Conservation (phyloP, 2,329 filamentous ascomycete species). For the Venturia carpophila region DNA sequence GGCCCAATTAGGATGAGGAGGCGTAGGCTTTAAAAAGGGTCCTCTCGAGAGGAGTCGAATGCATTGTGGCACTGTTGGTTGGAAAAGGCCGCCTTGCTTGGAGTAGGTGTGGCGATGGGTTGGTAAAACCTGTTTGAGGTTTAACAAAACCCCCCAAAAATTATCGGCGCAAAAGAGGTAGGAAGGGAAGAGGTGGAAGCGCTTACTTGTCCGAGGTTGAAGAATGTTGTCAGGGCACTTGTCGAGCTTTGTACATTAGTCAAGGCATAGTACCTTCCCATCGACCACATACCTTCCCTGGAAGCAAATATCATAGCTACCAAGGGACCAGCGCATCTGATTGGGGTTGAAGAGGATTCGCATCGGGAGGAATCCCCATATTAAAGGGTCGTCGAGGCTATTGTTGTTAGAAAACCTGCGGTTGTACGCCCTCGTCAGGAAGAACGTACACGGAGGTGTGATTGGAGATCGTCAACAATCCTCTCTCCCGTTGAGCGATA, state of each 20-base stretch:
- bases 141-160: slow-evolving; percentile 24
- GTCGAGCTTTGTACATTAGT: slow-evolving; percentile 20
- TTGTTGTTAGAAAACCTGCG: slow-evolving; percentile 18
- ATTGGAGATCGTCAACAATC: slow-evolving; percentile 83
- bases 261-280: slow-evolving; percentile 12
- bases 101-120: slow-evolving; percentile 78
- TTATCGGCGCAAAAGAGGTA: too few species aligned
- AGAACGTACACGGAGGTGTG: slow-evolving; percentile 76
- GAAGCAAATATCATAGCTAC: slow-evolving; percentile 93
- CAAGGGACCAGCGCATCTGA: slow-evolving; percentile 81
- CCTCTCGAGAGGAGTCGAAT: slow-evolving; percentile 69
- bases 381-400: slow-evolving; percentile 86
- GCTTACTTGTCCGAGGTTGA: slow-evolving; percentile 55
- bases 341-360: slow-evolving; percentile 55
- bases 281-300: slow-evolving; percentile 58
- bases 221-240: slow-evolving; percentile 68
- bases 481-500: slow-evolving; percentile 57
- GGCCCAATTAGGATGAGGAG: slow-evolving; percentile 22
- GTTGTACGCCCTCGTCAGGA: background rate
- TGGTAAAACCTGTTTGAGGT: slow-evolving; percentile 79
- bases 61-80: slow-evolving; percentile 79
- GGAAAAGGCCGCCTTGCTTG: slow-evolving; percentile 73
- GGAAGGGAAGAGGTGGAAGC: too few species aligned
- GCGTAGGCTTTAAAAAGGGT: slow-evolving; percentile 36
- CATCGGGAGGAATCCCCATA: slow-evolving; percentile 83